phyloP scores from a whole-genome alignment of 2,329 filamentous ascomycete species.

The Lizonia empirigonia region DNA sequence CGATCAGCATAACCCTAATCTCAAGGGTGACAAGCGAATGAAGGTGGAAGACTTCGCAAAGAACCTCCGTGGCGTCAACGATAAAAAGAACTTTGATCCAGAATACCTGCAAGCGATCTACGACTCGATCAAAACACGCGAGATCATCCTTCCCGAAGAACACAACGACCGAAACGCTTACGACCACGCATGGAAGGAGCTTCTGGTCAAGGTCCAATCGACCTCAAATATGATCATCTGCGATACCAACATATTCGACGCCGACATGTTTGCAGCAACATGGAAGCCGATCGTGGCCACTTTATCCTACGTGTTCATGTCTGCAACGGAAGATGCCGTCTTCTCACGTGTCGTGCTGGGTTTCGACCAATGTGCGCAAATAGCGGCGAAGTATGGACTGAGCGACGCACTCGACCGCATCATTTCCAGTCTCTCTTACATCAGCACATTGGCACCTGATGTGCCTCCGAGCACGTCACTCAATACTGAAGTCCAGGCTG shows the following conservation, averaged over 20 bases:
- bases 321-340: constrained; percentile 93
- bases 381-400: constrained; percentile 82
- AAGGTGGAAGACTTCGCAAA: constrained; percentile 78
- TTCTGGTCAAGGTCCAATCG: constrained; percentile 81
- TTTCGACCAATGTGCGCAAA: constrained; percentile 94
- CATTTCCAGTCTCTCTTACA: constrained; percentile 84
- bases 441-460: constrained; percentile 83
- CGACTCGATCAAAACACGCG: constrained; percentile 86
- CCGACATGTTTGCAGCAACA: constrained; percentile 95
- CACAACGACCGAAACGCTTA: constrained; percentile 97
- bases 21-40: constrained; percentile 83
- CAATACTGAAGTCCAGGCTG: constrained; percentile 94
- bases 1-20: constrained; percentile 92
- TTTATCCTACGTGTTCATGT: constrained; percentile 98
- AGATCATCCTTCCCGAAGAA: constrained; percentile 96
- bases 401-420: constrained; percentile 91
- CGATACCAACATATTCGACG: constrained; percentile 92
- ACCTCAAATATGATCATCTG: constrained; percentile 77
- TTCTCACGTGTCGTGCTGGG: constrained; percentile 92
- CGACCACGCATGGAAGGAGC: constrained; percentile 96
- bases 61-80: constrained; percentile 91
- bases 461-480: constrained; percentile 79
- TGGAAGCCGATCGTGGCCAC: constrained; percentile 96
- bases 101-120: constrained; percentile 87
- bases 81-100: constrained; percentile 78